A percentile compares a stretch with the other conserved stretches of the same genome.
These are phyloP conservation scores for Lolium multiflorum DNA, from an alignment of 176 grass and related monocot genomes.

Conservation along the genomic window DNA sequence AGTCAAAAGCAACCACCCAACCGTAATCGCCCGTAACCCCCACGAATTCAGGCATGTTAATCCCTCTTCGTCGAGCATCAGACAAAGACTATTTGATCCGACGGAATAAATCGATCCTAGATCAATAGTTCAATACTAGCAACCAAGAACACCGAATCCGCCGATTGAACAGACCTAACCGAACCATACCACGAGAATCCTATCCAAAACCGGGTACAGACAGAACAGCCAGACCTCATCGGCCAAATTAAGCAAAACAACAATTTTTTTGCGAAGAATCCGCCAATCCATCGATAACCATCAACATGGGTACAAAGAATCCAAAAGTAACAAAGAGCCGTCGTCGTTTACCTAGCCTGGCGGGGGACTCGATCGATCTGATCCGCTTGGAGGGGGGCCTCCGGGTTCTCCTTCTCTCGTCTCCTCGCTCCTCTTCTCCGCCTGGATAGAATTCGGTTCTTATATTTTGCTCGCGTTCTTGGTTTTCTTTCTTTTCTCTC, in stretches of 20 bases:
- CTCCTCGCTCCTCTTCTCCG: background rate
- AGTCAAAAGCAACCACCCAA: background rate
- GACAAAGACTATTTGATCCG: background rate
- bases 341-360: slow-evolving; percentile 9
- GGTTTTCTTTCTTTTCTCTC: too few relatives aligned
- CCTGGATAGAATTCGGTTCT: background rate
- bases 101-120: background rate
- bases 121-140: background rate
- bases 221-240: background rate
- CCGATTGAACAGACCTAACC: background rate
- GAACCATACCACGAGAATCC: background rate
- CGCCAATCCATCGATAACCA: too few relatives aligned
- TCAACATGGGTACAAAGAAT: too few relatives aligned
- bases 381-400: background rate
- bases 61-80: background rate
- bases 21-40: background rate
- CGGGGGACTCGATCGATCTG: background rate
- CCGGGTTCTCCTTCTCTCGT: background rate
- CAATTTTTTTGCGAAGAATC: background rate
- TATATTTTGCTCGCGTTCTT: background rate
- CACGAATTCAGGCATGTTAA: slow-evolving; percentile 8
- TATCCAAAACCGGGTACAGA: background rate
- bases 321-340: background rate
- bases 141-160: background rate
- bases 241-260: background rate